Conservation (phyloP, 2,329 filamentous ascomycete species). For the Fusarium sp. region DNA sequence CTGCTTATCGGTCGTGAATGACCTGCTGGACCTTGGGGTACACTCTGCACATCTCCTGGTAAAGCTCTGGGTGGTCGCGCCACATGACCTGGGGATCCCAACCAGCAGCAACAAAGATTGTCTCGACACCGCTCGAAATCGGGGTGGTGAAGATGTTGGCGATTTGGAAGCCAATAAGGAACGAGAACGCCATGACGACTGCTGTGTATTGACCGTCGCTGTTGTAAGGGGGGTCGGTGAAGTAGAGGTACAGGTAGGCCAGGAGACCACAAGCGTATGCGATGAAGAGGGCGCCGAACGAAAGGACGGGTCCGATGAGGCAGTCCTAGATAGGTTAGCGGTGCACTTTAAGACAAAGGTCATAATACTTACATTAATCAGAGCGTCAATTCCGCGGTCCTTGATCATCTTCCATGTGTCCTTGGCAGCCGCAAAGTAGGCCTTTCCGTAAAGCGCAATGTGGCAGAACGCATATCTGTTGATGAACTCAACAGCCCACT, state of each 20-base stretch:
- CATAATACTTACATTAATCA: slow-evolving; percentile 70
- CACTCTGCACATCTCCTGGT: slow-evolving; percentile 79
- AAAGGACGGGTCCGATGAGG: slow-evolving; percentile 78
- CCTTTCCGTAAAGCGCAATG: slow-evolving; percentile 91
- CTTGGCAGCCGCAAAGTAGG: slow-evolving; percentile 87
- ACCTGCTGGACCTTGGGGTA: slow-evolving; percentile 87
- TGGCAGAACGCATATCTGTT: slow-evolving; percentile 95
- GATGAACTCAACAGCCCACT: slow-evolving; percentile 89
- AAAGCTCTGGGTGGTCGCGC: slow-evolving; percentile 83
- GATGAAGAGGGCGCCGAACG: slow-evolving; percentile 84
- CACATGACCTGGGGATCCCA: slow-evolving; percentile 80
- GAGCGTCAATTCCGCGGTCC: slow-evolving; percentile 87
- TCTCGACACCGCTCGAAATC: slow-evolving; percentile 87
- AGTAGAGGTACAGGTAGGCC: slow-evolving; percentile 86
- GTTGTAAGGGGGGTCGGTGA: slow-evolving; percentile 86
- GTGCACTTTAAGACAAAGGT: accelerated
- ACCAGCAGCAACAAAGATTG: slow-evolving; percentile 84
- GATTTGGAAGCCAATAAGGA: slow-evolving; percentile 90
- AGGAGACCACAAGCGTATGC: slow-evolving; percentile 84
- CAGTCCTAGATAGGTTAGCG: slow-evolving; percentile 67
- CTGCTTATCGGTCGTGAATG: slow-evolving; percentile 58
- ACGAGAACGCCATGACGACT: slow-evolving; percentile 84
- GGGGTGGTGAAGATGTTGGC: slow-evolving; percentile 91
- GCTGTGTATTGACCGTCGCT: slow-evolving; percentile 72
- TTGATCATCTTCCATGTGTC: slow-evolving; percentile 94